A percentile compares a stretch with the other conserved stretches of the same genome.
phyloP scores from a whole-genome alignment of 2,329 filamentous ascomycete species.

The Diaporthe sp. region DNA sequence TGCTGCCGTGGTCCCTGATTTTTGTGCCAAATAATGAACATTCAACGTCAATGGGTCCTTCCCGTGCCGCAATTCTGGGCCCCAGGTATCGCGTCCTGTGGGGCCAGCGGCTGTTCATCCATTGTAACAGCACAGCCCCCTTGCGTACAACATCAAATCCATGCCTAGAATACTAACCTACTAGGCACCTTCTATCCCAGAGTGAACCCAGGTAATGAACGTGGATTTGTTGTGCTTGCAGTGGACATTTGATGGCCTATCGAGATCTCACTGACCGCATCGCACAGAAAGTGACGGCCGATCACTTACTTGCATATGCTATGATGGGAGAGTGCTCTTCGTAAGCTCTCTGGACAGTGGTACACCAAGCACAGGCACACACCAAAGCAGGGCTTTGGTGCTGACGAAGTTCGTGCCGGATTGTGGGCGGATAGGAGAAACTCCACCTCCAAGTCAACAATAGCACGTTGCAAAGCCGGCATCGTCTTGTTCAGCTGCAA shows the following conservation, averaged over 20 bases:
- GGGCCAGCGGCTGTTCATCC: not conserved
- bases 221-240: not conserved
- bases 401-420: not conserved
- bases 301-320: not conserved
- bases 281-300: not conserved
- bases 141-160: not conserved
- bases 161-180: not conserved
- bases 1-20: not conserved
- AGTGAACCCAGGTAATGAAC: not conserved
- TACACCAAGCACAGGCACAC: no score
- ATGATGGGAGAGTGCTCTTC: not conserved
- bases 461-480: not conserved
- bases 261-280: not conserved
- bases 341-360: not conserved
- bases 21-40: not conserved
- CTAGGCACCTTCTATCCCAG: no score
- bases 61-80: not conserved
- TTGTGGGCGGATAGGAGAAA: constrained; percentile 9
- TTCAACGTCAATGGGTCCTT: not conserved
- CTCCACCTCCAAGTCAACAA: no score
- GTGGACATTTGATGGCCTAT: not conserved
- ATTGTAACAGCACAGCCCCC: not conserved
- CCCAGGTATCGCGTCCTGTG: not conserved
- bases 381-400: not conserved
- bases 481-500: not conserved